Conservation (phyloP, 345 rosid genomes). For the Euclidium syriacum region DNA sequence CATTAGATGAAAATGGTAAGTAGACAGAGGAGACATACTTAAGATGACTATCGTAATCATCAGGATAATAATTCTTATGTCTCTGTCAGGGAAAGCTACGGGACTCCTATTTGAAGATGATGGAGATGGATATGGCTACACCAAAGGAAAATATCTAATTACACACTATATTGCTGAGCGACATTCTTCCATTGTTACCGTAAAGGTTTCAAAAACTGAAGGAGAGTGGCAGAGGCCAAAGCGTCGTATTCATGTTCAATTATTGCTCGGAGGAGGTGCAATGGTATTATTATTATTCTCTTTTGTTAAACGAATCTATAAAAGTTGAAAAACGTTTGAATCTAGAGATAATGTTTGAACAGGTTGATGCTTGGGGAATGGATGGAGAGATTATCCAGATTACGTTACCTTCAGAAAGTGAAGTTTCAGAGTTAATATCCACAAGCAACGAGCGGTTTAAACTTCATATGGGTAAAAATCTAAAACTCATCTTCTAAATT, state of each 20-base stretch:
- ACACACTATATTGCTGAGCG: slow-evolving; percentile 63
- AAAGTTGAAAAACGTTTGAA: slow-evolving; percentile 5
- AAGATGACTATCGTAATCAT: background rate
- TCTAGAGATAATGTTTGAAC: slow-evolving; percentile 18
- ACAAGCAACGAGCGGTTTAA: slow-evolving; percentile 45
- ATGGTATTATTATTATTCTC: slow-evolving; percentile 43
- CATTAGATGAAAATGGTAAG: slow-evolving; percentile 81
- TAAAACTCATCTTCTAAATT: slow-evolving; percentile 28
- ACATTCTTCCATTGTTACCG: slow-evolving; percentile 50
- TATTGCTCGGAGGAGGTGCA: slow-evolving; percentile 82
- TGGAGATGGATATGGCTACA: slow-evolving; percentile 86
- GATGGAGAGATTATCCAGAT: slow-evolving; percentile 76
- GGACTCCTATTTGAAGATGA: slow-evolving; percentile 82
- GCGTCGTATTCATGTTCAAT: slow-evolving; percentile 55
- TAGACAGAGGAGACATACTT: background rate
- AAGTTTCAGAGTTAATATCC: slow-evolving; percentile 41
- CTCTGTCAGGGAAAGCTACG: slow-evolving; percentile 54
- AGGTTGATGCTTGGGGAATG: slow-evolving; percentile 80
- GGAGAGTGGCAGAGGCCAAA: slow-evolving; percentile 84
- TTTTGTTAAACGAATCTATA: background rate
- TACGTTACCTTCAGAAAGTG: slow-evolving; percentile 48
- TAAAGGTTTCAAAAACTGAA: slow-evolving; percentile 56
- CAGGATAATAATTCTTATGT: background rate
- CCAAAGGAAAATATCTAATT: slow-evolving; percentile 53
- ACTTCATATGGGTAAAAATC: slow-evolving; percentile 52